A percentile compares a stretch with the other conserved stretches of the same genome.
Conservation (phyloP, 2,329 filamentous ascomycete species). For the Pseudogymnoascus sp. region DNA sequence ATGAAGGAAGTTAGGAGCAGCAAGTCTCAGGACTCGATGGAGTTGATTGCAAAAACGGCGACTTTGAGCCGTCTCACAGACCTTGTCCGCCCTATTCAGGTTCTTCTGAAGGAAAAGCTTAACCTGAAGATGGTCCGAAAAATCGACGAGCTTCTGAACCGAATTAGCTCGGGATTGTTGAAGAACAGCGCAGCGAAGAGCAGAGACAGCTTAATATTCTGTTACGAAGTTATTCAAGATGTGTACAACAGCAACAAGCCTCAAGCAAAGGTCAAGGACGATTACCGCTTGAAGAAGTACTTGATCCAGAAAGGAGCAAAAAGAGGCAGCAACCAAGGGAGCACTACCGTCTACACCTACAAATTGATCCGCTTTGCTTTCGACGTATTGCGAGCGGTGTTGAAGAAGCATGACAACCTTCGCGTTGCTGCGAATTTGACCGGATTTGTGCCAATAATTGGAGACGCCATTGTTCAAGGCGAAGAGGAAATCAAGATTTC, state of each 20-base stretch:
- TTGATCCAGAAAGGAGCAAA: conserved; percentile 72
- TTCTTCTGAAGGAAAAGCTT: conserved; percentile 74
- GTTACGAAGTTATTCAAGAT: conserved; percentile 86
- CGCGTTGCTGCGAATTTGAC: conserved; percentile 70
- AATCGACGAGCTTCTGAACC: conserved; percentile 77
- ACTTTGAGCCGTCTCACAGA: conserved; percentile 66
- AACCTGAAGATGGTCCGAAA: conserved; percentile 77
- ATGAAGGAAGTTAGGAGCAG: conserved; percentile 98
- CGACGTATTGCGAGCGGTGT: conserved; percentile 74
- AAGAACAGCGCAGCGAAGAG: conserved; percentile 72
- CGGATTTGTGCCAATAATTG: conserved; percentile 81
- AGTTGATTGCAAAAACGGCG: conserved; percentile 75
- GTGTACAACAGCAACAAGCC: conserved; percentile 60
- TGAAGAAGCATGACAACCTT: conserved; percentile 77
- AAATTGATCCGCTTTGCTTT: conserved; percentile 84
- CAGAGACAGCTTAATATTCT: conserved; percentile 82
- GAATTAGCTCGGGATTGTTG: conserved; percentile 74
- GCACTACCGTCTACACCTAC: conserved; percentile 70
- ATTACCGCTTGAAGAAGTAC: conserved; percentile 61
- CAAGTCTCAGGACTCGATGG: conserved; percentile 97
- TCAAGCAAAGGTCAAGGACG: conserved; percentile 44
- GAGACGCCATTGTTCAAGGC: conserved; percentile 72
- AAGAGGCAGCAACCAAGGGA: conserved; percentile 61
- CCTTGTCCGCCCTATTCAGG: conserved; percentile 69
- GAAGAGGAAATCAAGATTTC: conserved; percentile 92